These are phyloP conservation scores for Diddensiella transvaalensis DNA, from an alignment of 805 yeast species.

Conservation along the genomic window DNA sequence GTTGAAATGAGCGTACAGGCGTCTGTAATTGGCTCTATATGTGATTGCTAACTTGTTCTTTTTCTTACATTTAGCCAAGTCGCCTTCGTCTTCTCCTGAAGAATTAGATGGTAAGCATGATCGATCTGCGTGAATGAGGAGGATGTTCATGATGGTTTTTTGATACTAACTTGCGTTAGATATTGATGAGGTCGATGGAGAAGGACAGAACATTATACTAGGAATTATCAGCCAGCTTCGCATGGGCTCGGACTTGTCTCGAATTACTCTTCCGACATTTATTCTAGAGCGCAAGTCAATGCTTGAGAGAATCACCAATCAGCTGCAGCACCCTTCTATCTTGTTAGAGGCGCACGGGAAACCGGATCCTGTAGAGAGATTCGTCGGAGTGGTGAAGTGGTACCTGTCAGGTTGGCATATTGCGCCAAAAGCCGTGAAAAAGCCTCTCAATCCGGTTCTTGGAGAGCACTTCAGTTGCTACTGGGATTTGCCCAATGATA, in stretches of 20 bases:
- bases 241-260: slow-evolving; percentile 85
- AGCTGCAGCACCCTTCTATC: slow-evolving; percentile 69
- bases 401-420: slow-evolving; percentile 96
- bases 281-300: slow-evolving; percentile 91
- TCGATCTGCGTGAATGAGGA: background rate
- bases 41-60: too few species aligned
- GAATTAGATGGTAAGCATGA: background rate
- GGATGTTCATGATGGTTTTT: background rate
- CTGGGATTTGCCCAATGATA: slow-evolving; percentile 78
- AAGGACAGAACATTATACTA: slow-evolving; percentile 80
- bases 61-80: too few species aligned
- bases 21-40: too few species aligned
- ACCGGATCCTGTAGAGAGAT: slow-evolving; percentile 61
- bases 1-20: too few species aligned
- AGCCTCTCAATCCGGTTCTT: slow-evolving; percentile 90
- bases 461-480: slow-evolving; percentile 90
- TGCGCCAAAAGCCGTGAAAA: slow-evolving; percentile 97
- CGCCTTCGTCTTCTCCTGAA: background rate
- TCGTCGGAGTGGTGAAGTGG: slow-evolving; percentile 76
- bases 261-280: slow-evolving; percentile 93
- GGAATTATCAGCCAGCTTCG: slow-evolving; percentile 88
- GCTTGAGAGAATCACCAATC: slow-evolving; percentile 93
- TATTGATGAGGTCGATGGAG: slow-evolving; percentile 87
- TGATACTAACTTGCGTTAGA: slow-evolving; percentile 38
- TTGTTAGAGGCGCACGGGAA: slow-evolving; percentile 63